Evolutionary conservation across 148 eudicot genomes (phyloP), one percentile per base, ranked within the genome.

Genomic region (Fagopyrum homotropicum): DNA sequence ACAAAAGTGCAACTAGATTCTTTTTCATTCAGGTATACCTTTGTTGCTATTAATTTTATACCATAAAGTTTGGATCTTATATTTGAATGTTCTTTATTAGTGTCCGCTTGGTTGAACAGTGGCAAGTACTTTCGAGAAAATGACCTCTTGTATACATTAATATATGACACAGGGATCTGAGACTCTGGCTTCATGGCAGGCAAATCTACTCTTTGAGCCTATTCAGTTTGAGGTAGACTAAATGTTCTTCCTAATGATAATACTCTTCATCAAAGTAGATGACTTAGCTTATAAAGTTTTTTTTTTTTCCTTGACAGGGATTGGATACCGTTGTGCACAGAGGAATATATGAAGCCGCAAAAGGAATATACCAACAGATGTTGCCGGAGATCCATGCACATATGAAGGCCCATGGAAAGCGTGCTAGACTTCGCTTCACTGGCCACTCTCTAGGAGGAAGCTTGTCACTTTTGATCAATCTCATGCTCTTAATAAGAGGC

Each of bases 381-480:
- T 77, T 95, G 82, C 99, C 96, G 9, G 99, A 92, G 79, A 84
- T 95, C 35, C 91, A 56, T 51, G 82, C 86, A 22, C 94, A 88
- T 77, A 77, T 90, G 72, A 84, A 84, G 78, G 75, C 86, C 54
- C 88, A 83, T 55, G 99, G 99, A 11, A 80, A 78, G 46, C 89
- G 75, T 45, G 99, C 99, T 73, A 85, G 79, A 45, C 87, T 95
- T 75, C 91, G 99, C 15, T 95, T 95, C 86, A 95, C 96, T 0
- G 99, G 99, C 51, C 99, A 95, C 76, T 95, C 99, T 68, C 93
- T 95, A 46, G 99, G 99, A 5, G 99, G 99, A 75, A 90, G 99
- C 79, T 85, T 95, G 77, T 89, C 99, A 0, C 16, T 92, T 75
- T 86, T 95, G 45, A 78, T 92, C 73, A 95, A 90, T 81, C 91